These are phyloP conservation scores for Vitrella brassicaformis DNA, from an alignment of 73 alveolate genomes.

Conservation along the genomic window DNA sequence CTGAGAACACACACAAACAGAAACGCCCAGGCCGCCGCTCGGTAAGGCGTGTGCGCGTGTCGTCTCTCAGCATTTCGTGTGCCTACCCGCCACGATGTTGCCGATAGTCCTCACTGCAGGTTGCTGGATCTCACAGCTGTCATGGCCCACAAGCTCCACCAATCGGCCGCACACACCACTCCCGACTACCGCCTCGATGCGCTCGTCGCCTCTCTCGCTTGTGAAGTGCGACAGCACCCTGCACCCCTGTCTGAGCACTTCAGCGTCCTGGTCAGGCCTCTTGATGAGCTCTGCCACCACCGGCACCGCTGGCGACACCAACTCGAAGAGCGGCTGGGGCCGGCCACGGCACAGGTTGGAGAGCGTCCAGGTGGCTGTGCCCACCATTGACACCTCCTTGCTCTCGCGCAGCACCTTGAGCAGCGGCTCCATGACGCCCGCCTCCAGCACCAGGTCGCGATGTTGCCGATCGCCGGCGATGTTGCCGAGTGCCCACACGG, in stretches of 20 bases:
- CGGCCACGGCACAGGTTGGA: conserved; percentile 84
- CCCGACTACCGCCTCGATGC: conserved; percentile 59
- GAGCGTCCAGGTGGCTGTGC: conserved; percentile 84
- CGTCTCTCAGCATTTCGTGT: too few species aligned
- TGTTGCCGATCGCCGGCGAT: conserved; percentile 83
- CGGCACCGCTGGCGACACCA: conserved; percentile 60
- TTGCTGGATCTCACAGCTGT: conserved; percentile 47
- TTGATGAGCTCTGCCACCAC: conserved; percentile 63
- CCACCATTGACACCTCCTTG: conserved; percentile 48
- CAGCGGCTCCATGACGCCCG: conserved; percentile 72
- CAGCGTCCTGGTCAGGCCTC: conserved; percentile 58
- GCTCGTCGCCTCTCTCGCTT: too few species aligned
- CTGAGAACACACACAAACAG: too few species aligned
- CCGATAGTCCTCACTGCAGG: conserved; percentile 85
- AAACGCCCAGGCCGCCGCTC: too few species aligned
- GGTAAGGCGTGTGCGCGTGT: too few species aligned
- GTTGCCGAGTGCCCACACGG: conserved; percentile 92
- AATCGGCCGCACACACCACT: conserved; percentile 59
- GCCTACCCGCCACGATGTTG: conserved; percentile 73
- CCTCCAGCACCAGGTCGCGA: conserved; percentile 64
- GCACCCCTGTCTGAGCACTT: conserved; percentile 71
- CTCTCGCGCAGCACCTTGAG: conserved; percentile 57
- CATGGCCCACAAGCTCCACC: conserved; percentile 58
- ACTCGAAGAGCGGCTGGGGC: conserved; percentile 70
- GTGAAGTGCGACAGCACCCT: conserved; percentile 80